These are phyloP conservation scores for Kodamaea kaohsiungensis DNA, from an alignment of 805 yeast species.

Conservation along the genomic window DNA sequence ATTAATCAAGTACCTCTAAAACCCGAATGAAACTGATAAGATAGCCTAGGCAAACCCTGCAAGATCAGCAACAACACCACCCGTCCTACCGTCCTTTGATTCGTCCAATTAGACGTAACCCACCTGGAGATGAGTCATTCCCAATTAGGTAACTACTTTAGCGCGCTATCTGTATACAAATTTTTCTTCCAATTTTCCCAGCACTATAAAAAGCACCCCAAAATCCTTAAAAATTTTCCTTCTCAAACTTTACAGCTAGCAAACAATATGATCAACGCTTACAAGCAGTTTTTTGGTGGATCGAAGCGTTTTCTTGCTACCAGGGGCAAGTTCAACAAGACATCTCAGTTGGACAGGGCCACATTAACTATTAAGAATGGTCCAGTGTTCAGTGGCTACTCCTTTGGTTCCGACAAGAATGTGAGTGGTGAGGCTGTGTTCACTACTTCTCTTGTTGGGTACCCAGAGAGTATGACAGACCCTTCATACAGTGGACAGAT, in stretches of 20 bases:
- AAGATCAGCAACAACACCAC: no score
- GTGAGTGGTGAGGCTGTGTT: conserved; percentile 97
- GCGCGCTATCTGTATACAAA: conserved; percentile 10
- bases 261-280: conserved; percentile 11
- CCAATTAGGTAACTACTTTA: conserved; percentile 23
- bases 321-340: conserved; percentile 34
- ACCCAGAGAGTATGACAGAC: conserved; percentile 98
- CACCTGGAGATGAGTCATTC: conserved; percentile 22
- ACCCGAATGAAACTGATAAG: no score
- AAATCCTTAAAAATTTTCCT: conserved; percentile 6
- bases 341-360: conserved; percentile 67
- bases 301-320: conserved; percentile 37
- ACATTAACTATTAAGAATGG: conserved; percentile 90
- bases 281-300: conserved; percentile 11
- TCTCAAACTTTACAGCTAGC: neutral
- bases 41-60: no score
- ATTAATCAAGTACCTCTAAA: no score
- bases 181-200: conserved; percentile 16
- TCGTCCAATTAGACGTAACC: neutral
- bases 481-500: conserved; percentile 98
- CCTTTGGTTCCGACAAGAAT: conserved; percentile 93
- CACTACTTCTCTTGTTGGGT: conserved; percentile 96
- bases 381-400: conserved; percentile 87
- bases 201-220: conserved; percentile 12
- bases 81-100: no score